Base-by-base conservation (phyloP, 495 filamentous ascomycete species). In the Penicillium goetzii region DNA sequence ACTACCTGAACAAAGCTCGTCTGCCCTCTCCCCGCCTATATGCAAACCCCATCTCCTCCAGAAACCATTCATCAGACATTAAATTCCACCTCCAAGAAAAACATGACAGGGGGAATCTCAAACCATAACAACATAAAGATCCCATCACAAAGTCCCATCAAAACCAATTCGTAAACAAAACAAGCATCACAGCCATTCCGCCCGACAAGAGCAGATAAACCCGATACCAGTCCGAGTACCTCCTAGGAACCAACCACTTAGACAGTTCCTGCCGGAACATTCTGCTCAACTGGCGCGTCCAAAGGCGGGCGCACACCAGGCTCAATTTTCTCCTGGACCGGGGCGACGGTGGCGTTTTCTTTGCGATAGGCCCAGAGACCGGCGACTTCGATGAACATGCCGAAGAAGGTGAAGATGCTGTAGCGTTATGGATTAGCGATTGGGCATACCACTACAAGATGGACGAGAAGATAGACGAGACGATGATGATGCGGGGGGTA, bases 341-440 rank as follows among this genome's bases (percentile, higher is more conserved):
- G 54, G n/a, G 52, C 40, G 26, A 56, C 25, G 12, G 56, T 23
- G 19, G 54, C 36, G 59, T 66, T 72, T 47, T 71, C 72, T 51
- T 64, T 74, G 36, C 69, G 68, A 54, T 76, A 73, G 21, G 74
- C 67, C 84, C 84, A 86, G 47, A 83, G 81, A 50, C 74, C 75
- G 49, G 78, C 69, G 40, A 84, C 76, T 66, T 87, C 84, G 58
- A 85, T 77, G 65, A 86, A 66, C 40, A 85, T 75, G 64, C 79
- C 78, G 68, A 85, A 79, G 73, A 83, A 83, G 32, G 73, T 72
- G 55, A 78, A 71, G 64, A 73, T 69, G 75, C 69, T 84, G 62
- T 4, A 33, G 23, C 11, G 14, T 33, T 12, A n/a, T 56, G 45
- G 64, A 58, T 58, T 33, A 11, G 41, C 25, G 12, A 30, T 8